Percentiles rank a stretch among this genome's conserved stretches.
phyloP scores from a whole-genome alignment of 768 basidiomycete species.

The Cubamyces lactineus region DNA sequence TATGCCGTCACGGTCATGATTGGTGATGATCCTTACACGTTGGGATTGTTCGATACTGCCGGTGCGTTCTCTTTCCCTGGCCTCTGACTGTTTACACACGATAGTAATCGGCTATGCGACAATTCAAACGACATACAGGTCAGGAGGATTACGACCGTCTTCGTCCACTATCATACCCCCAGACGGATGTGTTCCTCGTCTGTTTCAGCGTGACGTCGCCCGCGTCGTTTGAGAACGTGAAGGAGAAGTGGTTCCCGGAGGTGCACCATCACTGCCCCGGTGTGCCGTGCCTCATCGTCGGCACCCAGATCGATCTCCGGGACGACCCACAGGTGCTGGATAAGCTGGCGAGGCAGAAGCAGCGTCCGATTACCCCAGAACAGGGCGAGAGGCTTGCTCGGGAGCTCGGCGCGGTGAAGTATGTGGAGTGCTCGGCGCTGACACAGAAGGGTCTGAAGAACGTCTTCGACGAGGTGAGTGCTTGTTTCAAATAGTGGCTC shows the following conservation, averaged over 20 bases:
- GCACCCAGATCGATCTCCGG: conserved; percentile 96
- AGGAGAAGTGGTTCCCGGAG: conserved; percentile 99
- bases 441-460: conserved; percentile 99
- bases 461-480: conserved; percentile 96
- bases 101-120: conserved; percentile 6
- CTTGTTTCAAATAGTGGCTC: not conserved
- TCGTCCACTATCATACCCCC: conserved; percentile 98
- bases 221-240: conserved; percentile 99
- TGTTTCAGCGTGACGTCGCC: conserved; percentile 99
- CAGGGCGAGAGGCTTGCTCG: conserved; percentile 94
- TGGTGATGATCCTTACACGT: conserved; percentile 97
- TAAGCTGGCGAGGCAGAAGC: conserved; percentile 96
- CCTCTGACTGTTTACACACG: conserved; percentile 7
- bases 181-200: conserved; percentile 99
- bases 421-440: conserved; percentile 98
- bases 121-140: conserved; percentile 48
- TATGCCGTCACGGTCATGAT: conserved; percentile 99
- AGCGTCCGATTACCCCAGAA: conserved; percentile 86
- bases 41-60: conserved; percentile 98
- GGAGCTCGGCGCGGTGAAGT: conserved; percentile 98
- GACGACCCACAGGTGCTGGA: conserved; percentile 93
- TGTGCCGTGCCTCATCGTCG: conserved; percentile 98
- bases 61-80: conserved; percentile 54
- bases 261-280: conserved; percentile 99
- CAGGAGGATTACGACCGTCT: conserved; percentile 99